These are phyloP conservation scores for Phytophthora cactorum DNA, from an alignment of 352 stramenopile genomes.

Conservation along the genomic window DNA sequence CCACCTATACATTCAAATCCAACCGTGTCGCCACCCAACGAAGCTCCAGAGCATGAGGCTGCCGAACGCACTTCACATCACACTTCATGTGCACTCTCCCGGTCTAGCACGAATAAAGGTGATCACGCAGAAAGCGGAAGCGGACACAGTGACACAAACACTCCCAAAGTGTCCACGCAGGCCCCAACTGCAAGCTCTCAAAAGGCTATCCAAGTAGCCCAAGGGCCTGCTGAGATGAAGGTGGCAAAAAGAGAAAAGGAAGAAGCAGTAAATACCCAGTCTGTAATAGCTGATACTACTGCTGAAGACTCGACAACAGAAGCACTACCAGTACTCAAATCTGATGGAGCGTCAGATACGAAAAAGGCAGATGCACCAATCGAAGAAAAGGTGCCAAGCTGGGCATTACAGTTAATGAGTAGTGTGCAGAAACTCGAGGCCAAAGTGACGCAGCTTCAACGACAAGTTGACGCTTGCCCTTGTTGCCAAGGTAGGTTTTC, in stretches of 20 bases:
- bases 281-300: not conserved
- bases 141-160: not conserved
- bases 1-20: not conserved
- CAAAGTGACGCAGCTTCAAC: conserved; percentile 16
- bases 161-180: not conserved
- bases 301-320: not conserved
- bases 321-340: not conserved
- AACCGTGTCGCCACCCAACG: not conserved
- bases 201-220: not conserved
- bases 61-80: not conserved
- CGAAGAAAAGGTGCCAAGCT: conserved; percentile 16
- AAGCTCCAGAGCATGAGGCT: not conserved
- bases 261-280: not conserved
- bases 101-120: not conserved
- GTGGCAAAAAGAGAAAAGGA: not conserved
- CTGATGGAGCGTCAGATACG: conserved; percentile 1
- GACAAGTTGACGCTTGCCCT: conserved; percentile 1
- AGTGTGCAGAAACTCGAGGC: conserved; percentile 15
- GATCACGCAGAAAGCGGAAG: not conserved
- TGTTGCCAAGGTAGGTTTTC: not conserved
- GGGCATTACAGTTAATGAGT: conserved; percentile 9
- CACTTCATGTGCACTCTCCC: conserved; percentile 2
- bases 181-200: not conserved
- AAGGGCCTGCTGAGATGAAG: not conserved
- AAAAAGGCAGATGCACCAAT: not conserved